Evolutionary conservation across 192 early-diverging fungal genomes (phyloP).

Genomic region (Geosiphon pyriformis): DNA sequence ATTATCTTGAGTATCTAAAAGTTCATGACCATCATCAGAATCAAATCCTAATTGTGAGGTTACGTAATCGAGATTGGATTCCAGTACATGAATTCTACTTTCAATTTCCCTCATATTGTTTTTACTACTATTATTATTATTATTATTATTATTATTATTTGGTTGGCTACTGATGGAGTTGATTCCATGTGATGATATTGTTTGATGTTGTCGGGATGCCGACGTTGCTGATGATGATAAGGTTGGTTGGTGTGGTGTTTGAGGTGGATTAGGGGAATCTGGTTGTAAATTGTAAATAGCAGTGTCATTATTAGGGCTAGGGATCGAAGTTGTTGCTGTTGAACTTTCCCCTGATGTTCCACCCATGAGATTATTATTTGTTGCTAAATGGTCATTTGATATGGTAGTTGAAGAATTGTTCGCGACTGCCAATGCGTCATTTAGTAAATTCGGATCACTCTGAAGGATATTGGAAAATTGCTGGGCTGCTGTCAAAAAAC

Average conservation of each 20-base stretch:
- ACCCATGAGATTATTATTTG: too few species aligned
- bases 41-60: constrained; percentile 17
- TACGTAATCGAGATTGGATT: constrained; percentile 8
- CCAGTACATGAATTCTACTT: constrained; percentile 7
- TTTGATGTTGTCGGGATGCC: too few species aligned
- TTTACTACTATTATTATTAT: background rate
- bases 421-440: background rate
- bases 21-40: constrained; percentile 1
- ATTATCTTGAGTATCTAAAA: constrained; percentile 4
- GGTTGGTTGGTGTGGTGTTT: too few species aligned
- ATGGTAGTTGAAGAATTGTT: background rate
- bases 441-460: background rate
- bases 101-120: constrained; percentile 4
- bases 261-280: too few species aligned
- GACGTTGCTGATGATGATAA: too few species aligned
- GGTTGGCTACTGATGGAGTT: background rate
- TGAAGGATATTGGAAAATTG: background rate
- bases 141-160: background rate
- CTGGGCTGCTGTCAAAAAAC: background rate
- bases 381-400: background rate
- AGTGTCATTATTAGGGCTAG: too few species aligned
- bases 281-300: too few species aligned
- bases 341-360: too few species aligned
- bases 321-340: too few species aligned
- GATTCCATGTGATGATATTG: background rate